A percentile compares a stretch with the other conserved stretches of the same genome.
Conservation (phyloP, 805 yeast species). For the Pichia kluyveri region DNA sequence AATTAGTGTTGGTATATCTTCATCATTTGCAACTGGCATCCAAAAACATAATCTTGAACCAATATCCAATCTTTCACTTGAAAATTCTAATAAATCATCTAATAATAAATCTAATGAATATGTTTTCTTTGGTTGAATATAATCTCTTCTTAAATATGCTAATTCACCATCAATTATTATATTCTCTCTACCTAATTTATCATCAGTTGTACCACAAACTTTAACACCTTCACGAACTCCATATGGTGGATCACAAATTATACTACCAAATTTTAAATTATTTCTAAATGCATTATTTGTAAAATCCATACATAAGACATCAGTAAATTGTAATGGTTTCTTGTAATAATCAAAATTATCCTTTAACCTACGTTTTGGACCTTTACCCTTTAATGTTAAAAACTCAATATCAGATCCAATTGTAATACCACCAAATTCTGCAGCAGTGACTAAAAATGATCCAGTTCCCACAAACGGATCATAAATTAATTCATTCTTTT, state of each 20-base stretch:
- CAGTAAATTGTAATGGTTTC: slow-evolving; percentile 50
- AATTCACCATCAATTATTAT: slow-evolving; percentile 69
- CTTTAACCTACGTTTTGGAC: slow-evolving; percentile 21
- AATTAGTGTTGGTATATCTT: slow-evolving; percentile 43
- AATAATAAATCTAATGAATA: slow-evolving; percentile 70
- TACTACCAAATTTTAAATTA: slow-evolving; percentile 60
- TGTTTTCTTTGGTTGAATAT: slow-evolving; percentile 88
- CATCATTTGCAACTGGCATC: slow-evolving; percentile 97
- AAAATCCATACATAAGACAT: slow-evolving; percentile 86
- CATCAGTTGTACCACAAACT: slow-evolving; percentile 72
- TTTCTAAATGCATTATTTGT: slow-evolving; percentile 77
- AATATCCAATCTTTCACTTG: slow-evolving; percentile 60
- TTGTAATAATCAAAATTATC: slow-evolving; percentile 73
- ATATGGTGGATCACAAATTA: slow-evolving; percentile 95
- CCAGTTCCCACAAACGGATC: slow-evolving; percentile 99
- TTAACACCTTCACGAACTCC: slow-evolving; percentile 94
- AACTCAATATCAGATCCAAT: slow-evolving; percentile 91
- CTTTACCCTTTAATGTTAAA: slow-evolving; percentile 63
- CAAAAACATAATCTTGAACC: slow-evolving; percentile 85
- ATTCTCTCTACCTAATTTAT: slow-evolving; percentile 58
- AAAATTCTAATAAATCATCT: slow-evolving; percentile 67
- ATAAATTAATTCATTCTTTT: slow-evolving; percentile 56
- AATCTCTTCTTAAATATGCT: slow-evolving; percentile 72
- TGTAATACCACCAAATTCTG: slow-evolving; percentile 70
- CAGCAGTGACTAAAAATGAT: slow-evolving; percentile 82